phyloP scores from a whole-genome alignment of 495 filamentous ascomycete genomes.

The Aspergillus ostianus region DNA sequence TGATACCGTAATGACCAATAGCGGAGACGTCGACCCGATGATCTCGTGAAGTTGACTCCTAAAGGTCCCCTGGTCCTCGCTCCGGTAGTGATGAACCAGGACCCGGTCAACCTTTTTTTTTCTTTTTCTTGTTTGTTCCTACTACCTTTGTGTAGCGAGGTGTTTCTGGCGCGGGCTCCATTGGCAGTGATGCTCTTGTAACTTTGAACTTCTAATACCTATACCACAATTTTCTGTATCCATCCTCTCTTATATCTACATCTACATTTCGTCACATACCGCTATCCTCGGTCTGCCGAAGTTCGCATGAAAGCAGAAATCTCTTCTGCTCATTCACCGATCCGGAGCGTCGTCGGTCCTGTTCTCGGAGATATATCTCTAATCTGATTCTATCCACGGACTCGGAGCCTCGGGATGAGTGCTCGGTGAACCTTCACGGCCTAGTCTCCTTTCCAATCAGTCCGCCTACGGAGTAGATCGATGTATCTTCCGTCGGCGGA shows the following conservation, averaged over 20 bases:
- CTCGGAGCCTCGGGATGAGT: too few relatives aligned
- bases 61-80: background rate
- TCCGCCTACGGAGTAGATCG: too few relatives aligned
- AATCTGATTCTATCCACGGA: too few relatives aligned
- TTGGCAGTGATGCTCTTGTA: background rate
- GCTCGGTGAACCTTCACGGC: too few relatives aligned
- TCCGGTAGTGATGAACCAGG: background rate
- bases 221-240: background rate
- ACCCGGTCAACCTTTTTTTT: slow-evolving; percentile 3
- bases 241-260: too few relatives aligned
- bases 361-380: too few relatives aligned
- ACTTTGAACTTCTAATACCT: slow-evolving; percentile 3
- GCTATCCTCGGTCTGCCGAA: background rate
- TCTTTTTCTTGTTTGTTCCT: background rate
- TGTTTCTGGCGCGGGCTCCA: slow-evolving; percentile 16
- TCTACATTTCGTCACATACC: background rate
- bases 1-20: slow-evolving; percentile 47
- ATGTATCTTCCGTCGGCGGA: too few relatives aligned
- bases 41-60: slow-evolving; percentile 40
- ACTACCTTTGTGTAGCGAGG: slow-evolving; percentile 20
- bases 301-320: background rate
- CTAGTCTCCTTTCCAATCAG: too few relatives aligned
- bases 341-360: background rate
- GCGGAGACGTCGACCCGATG: slow-evolving; percentile 58
- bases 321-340: background rate